Base-by-base conservation (phyloP, 1,284 basidiomycete species). In the Rhodotorula sp. region DNA sequence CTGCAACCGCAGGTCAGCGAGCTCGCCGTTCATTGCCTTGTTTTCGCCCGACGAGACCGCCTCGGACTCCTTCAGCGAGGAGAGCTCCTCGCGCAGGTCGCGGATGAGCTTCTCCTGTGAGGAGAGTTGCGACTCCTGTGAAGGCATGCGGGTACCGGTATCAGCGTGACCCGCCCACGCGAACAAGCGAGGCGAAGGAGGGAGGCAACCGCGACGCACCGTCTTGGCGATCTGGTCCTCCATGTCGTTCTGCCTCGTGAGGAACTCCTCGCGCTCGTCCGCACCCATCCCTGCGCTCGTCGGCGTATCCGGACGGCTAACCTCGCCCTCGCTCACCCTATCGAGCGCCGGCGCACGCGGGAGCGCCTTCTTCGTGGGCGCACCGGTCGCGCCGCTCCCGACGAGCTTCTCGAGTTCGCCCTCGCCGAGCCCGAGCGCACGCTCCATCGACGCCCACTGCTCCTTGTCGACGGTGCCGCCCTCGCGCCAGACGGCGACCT, bases 201-300 rank as follows among this genome's bases (percentile, higher is more conserved):
- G 36, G 17, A 6, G 34, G 15, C 53, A 53, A 36, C 27, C 29
- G 12, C 22, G 48, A 61, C 83, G 73, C 61, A 84, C 85, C 80
- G 85, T 93, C 84, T 98, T 96, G 1, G 91, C 92, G 59, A 99
- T 85, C 79, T 90, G 87, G 82, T 99, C 96, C 74, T 89, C 94
- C 70, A 99, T 86, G 82, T 99, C 96, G 80, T 99, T 99, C 86
- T 99, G 97, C 71, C 96, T 85, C 81, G 89, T 89, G 82, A 99
- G 83, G 87, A 98, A 99, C 73, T 99, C 96, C 75, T 99, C 96
- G 74, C 94, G 85, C 83, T 99, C 96, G 80, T 99, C 97, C 85
- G 95, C 94, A 76, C 97, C 94, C 78, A 98, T 81, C 22, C 60
- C 44, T 15, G 34, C 86, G 50, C 90, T 88, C 27, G 91, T 92